Conservation (phyloP, 257 asterid species). For the Cordia subcordata region DNA sequence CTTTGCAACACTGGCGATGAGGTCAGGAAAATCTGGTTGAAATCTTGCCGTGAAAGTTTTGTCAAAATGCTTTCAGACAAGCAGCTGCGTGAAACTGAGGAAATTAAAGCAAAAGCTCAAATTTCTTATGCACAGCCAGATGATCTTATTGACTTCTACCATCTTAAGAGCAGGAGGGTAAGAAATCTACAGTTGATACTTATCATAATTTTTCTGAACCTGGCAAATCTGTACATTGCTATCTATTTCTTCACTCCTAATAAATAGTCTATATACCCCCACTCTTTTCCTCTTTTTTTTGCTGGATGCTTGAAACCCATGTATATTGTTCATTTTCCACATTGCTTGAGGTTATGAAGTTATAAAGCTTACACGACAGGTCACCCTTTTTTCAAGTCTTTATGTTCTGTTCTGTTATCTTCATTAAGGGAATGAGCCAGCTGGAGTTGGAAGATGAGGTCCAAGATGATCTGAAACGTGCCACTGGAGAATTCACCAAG, state of each 20-base stretch:
- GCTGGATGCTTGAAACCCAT: no score
- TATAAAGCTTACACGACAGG: not conserved
- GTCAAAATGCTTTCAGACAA: constrained; percentile 91
- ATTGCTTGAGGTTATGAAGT: no score
- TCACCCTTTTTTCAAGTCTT: not conserved
- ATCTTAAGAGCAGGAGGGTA: constrained; percentile 94
- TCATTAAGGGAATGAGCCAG: constrained; percentile 84
- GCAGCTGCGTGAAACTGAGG: constrained; percentile 88
- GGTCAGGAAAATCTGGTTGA: constrained; percentile 76
- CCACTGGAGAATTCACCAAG: constrained; percentile 86
- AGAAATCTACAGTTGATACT: constrained; percentile 14
- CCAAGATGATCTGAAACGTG: constrained; percentile 93
- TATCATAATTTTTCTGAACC: not conserved
- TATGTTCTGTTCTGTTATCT: constrained; percentile 10
- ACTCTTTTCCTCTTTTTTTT: no score
- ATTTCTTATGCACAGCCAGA: constrained; percentile 79
- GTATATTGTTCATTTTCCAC: no score
- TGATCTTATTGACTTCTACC: constrained; percentile 92
- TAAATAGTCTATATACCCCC: no score
- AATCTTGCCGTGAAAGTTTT: constrained; percentile 87
- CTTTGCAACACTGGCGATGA: constrained; percentile 65
- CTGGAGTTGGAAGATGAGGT: constrained; percentile 90
- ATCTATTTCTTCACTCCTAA: not conserved
- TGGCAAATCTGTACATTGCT: not conserved
- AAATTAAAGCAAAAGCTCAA: constrained; percentile 81